phyloP scores from a whole-genome alignment of 371 early-diverging fungal species.

The Mucor irregularis region DNA sequence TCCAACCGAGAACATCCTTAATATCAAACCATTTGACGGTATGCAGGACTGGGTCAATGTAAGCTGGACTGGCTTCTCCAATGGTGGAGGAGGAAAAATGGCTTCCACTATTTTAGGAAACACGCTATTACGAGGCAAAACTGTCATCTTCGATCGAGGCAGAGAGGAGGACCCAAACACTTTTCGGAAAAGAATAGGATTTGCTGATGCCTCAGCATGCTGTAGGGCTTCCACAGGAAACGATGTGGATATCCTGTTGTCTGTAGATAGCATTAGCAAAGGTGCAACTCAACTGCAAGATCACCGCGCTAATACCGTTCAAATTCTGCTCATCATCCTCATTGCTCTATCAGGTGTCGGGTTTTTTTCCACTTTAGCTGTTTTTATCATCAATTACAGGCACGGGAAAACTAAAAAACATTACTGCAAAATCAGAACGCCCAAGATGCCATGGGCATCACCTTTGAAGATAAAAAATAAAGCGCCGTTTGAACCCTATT shows the following conservation, averaged over 20 bases:
- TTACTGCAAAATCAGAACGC: too few relatives aligned
- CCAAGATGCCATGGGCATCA: too few relatives aligned
- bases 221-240: not conserved
- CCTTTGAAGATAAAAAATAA: too few relatives aligned
- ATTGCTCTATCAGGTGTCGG: slow-evolving; percentile 1
- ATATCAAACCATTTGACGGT: not conserved
- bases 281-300: not conserved
- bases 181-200: not conserved
- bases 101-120: slow-evolving; percentile 11
- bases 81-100: not conserved
- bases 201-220: slow-evolving; percentile 7
- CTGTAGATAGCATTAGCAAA: slow-evolving; percentile 3
- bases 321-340: not conserved
- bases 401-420: not conserved
- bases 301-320: not conserved
- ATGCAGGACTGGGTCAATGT: slow-evolving; percentile 9
- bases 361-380: not conserved
- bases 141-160: slow-evolving; percentile 11
- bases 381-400: not conserved
- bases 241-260: slow-evolving; percentile 6
- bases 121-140: slow-evolving; percentile 5
- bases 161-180: not conserved
- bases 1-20: slow-evolving; percentile 9
- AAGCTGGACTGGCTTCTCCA: slow-evolving; percentile 8
- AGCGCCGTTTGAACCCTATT: too few relatives aligned